Evolutionary conservation across 164 flowering plant species (phyloP), one percentile per base, ranked within the genome.

Genomic region (Liriodendron chinense): DNA sequence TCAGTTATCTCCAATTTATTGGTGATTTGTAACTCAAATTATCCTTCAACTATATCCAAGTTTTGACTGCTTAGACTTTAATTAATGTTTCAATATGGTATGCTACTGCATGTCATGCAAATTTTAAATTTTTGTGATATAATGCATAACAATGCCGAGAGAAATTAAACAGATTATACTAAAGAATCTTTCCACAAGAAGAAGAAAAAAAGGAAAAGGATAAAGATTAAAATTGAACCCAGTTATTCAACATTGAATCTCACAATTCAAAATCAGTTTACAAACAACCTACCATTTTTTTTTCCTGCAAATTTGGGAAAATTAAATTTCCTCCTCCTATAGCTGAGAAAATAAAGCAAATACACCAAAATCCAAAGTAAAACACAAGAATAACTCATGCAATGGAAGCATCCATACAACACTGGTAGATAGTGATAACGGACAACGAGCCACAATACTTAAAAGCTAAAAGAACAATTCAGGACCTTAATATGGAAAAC

Each of bases 381-480:
- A 53, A 53, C 59, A 16, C 59, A 53, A 12, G 16, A 53, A 18
- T 57, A 57, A 18, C 23, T 21, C 59, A 53, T 53, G 20, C 65
- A 63, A 63, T 9, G 22, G 23, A 57, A 63, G 65, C 65, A 63
- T 22, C 65, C 65, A 63, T 22, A 63, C 65, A 66, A 66, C 24
- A 23, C 43, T 14, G 16, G 14, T 5, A 7, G 16, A 21, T 13
- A 21, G 18, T 16, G 22, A 47, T 34, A 25, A 53, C 20, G 10
- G 50, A 71, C 47, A 71, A 71, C 34, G 12, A 47, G 53, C 64
- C n/a, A 28, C 65, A 56, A 18, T 34, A 24, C 21, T 53, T 53
- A 16, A 68, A 75, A 61, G 28, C 18, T 53, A 16, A 68, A 75
- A 61, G 28, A 16, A 47, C 18, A 9, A 20, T 7, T 18, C 43